These are phyloP conservation scores for Maudiozyma saulgeensis DNA, from an alignment of 805 yeast species.

Conservation along the genomic window DNA sequence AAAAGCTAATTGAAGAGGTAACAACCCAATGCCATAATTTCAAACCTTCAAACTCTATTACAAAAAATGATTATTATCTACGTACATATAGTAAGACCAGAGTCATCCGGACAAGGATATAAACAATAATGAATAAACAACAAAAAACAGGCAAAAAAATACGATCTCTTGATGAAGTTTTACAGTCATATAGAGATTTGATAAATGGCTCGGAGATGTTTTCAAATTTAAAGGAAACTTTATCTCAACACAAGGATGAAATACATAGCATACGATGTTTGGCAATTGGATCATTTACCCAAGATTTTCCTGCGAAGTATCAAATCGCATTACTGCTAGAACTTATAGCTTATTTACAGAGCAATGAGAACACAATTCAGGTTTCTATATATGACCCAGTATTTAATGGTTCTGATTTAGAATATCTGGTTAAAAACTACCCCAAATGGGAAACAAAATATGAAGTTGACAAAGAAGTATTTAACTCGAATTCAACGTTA, in stretches of 20 bases:
- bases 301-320: conserved; percentile 49
- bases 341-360: conserved; percentile 24
- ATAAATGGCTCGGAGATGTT: conserved; percentile 25
- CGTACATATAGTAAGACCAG: too few relatives aligned
- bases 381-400: conserved; percentile 60
- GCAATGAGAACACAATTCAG: background rate
- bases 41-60: too few relatives aligned
- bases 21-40: too few relatives aligned
- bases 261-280: conserved; percentile 45
- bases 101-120: background rate
- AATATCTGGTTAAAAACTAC: conserved; percentile 24
- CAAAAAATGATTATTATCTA: too few relatives aligned
- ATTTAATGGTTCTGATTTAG: conserved; percentile 39
- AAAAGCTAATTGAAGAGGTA: too few relatives aligned
- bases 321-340: conserved; percentile 54
- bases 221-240: conserved; percentile 13
- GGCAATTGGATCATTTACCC: conserved; percentile 61
- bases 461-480: conserved; percentile 10
- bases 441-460: conserved; percentile 24
- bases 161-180: conserved; percentile 2
- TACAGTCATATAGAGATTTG: conserved; percentile 12
- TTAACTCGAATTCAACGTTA: conserved; percentile 26
- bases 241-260: conserved; percentile 7
- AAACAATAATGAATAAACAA: background rate
- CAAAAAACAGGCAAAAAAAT: background rate